Conservation (phyloP, 129 eudicot genomes). For the Arctium lappa region DNA sequence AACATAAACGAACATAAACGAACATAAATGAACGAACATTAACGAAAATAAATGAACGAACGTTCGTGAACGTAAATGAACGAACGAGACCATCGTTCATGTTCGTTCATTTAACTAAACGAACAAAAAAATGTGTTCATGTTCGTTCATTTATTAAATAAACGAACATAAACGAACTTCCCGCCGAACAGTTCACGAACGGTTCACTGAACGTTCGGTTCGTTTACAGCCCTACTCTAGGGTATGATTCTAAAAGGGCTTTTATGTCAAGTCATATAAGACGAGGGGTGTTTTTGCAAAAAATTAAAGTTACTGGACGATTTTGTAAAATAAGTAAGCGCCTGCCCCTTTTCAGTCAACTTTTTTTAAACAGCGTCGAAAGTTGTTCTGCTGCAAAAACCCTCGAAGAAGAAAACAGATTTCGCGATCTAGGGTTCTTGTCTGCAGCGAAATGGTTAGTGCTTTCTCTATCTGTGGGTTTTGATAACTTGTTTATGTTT, state of each 20-base stretch:
- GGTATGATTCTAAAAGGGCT: not conserved
- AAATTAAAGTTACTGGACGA: not conserved
- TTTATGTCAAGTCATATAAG: not conserved
- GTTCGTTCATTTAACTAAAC: too few species aligned
- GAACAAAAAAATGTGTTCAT: too few species aligned
- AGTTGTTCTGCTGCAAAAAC: constrained; percentile 10
- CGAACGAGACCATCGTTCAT: too few species aligned
- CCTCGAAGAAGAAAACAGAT: constrained; percentile 17
- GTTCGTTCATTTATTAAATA: too few species aligned
- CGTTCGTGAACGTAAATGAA: too few species aligned
- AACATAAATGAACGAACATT: too few species aligned
- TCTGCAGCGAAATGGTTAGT: constrained; percentile 35
- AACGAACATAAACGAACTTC: too few species aligned
- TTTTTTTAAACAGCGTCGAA: constrained; percentile 9
- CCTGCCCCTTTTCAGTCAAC: not conserved
- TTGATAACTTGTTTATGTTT: not conserved
- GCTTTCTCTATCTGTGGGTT: not conserved
- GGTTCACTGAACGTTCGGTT: too few species aligned
- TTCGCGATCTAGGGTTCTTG: constrained; percentile 46
- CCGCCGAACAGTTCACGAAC: too few species aligned
- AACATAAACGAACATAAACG: too few species aligned
- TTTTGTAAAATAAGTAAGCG: constrained; percentile 6
- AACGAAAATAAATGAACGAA: too few species aligned
- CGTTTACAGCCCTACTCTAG: too few species aligned
- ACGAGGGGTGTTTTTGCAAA: not conserved